A percentile compares a stretch with the other conserved stretches of the same genome.
Evolutionary conservation across 1,284 basidiomycete genomes (phyloP).

Genomic region (Cryptococcus amylolentus): DNA sequence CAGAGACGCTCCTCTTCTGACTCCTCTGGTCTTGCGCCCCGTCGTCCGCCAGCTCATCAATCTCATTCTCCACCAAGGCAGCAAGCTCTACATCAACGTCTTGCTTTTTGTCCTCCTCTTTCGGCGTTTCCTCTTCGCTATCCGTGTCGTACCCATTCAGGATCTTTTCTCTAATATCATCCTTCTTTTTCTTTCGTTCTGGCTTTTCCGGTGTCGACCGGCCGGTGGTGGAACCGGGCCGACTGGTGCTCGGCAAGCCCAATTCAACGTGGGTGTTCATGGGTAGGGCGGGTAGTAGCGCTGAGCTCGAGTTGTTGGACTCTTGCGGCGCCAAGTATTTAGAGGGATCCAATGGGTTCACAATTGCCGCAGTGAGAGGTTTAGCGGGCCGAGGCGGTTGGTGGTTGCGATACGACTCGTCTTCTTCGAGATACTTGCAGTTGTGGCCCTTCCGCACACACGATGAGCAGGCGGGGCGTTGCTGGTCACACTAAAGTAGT

Average conservation of each 20-base stretch:
- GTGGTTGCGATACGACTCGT: slow-evolving; percentile 6
- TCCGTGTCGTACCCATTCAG: slow-evolving; percentile 36
- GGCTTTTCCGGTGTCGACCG: slow-evolving; percentile 6
- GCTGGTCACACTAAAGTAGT: slow-evolving; percentile 38
- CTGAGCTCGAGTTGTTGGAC: no score
- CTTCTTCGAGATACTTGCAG: slow-evolving; percentile 39
- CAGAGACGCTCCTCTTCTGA: slow-evolving; percentile 27
- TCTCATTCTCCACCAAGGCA: slow-evolving; percentile 29
- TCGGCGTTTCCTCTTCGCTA: slow-evolving; percentile 20
- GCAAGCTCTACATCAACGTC: slow-evolving; percentile 26
- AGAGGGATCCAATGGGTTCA: slow-evolving; percentile 11
- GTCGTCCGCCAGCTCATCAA: slow-evolving; percentile 33
- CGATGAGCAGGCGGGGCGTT: slow-evolving; percentile 34
- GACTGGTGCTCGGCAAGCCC: no score
- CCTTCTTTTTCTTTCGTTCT: slow-evolving; percentile 16
- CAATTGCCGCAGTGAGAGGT: slow-evolving; percentile 9
- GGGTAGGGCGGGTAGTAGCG: no score
- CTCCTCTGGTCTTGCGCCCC: slow-evolving; percentile 2
- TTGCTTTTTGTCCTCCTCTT: slow-evolving; percentile 3
- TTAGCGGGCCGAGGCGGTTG: slow-evolving; percentile 1
- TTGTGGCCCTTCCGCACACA: slow-evolving; percentile 35
- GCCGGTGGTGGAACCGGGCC: no score
- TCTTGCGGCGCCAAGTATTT: no score
- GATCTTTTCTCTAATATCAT: slow-evolving; percentile 29
- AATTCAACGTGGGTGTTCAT: no score